Base-by-base conservation (phyloP, 2,329 filamentous ascomycete genomes). In the Rutstroemia sp. region DNA sequence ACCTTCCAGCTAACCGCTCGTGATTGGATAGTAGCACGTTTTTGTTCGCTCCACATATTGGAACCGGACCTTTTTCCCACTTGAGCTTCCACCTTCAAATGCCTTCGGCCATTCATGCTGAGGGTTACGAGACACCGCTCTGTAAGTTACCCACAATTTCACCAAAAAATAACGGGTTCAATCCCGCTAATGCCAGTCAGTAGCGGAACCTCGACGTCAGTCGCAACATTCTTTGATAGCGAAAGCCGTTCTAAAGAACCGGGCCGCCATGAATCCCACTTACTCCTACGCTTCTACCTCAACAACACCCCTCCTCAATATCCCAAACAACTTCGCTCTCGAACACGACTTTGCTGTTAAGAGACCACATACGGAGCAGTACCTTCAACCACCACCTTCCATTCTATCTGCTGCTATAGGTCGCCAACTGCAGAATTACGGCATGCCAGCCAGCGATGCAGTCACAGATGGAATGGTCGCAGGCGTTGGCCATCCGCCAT, bases 401-500 rank as follows among this genome's bases (percentile, higher is more conserved):
- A 30, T 6, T 19, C 27, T 55, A 23, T 30, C 53, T 25, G 9
- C 25, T 12, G 19, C 38, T 7, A 9, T 51, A 8, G 25, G 17
- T 25, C 19, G 38, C 39, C 39, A 8, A 42, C 34, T 55, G 23
- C 38, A 55, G 17, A 46, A 17, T 27, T 17, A 5, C 54, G 54
- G 48, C n/a, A 56, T 52, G 54, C 25, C 48, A 30, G 19, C 27
- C 48, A 25, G 42, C 19, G 21, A 46, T 46, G 21, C 7, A 46
- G 42, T 46, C 19, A 46, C 42, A 14, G 48, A 51, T 56, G 54
- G 54, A 51, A 42, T 56, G 23, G 39, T 17, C 40, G 48, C 51
- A 44, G 56, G 52, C 27, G 44, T 58, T 48, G 58, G 57, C 25
- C 57, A 60, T 42, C 53, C 60, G 51, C 51, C 59, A 38, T 63